Evolutionary conservation across 106 monocot genomes (phyloP), one percentile per base, ranked within the genome.

Genomic region (Acanthochlamys bracteata): DNA sequence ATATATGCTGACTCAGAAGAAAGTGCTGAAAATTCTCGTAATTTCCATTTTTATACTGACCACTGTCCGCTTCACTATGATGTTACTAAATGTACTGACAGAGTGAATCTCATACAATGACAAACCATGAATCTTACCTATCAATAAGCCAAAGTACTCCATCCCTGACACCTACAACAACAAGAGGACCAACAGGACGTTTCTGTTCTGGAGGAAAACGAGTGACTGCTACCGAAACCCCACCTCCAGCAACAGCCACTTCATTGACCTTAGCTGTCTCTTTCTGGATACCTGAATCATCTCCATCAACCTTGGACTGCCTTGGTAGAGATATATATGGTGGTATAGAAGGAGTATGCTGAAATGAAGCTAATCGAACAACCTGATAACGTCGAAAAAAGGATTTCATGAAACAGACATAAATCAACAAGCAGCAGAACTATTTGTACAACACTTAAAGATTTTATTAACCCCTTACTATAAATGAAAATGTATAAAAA

Each of bases 171-270:
- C 96, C 96, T 41, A 85, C 96, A 53, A 96, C 72, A 74, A 81
- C 80, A 68, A 96, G 91, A 21, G 96, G 96, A 39, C 91, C 96
- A 56, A 88, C 72, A 53, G 96, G 96, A 25, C 96, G 84, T 70
- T 82, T 96, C 78, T 96, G 96, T 55, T 96, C 96, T 26, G 74
- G 79, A 79, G 96, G 96, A 55, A 96, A 96, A 25, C 91, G 87
- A 60, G 96, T 91, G 27, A 96, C 84, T 65, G 87, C 96, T 19
- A 96, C 96, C 65, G 90, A 85, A 40, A 96, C 85, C 14, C 96
- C 96, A 73, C 96, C 91, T 67, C 96, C 96, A 52, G 96, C 96
- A 76, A 96, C 91, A 69, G 91, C 91, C 60, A 91, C 96, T 74
- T 96, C 96, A 81, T 60, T 80, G 41, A 47, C 60, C 78, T 74